Evolutionary conservation across 805 yeast genomes (phyloP).

Genomic region (Vanderwaltozyma polyspora): DNA sequence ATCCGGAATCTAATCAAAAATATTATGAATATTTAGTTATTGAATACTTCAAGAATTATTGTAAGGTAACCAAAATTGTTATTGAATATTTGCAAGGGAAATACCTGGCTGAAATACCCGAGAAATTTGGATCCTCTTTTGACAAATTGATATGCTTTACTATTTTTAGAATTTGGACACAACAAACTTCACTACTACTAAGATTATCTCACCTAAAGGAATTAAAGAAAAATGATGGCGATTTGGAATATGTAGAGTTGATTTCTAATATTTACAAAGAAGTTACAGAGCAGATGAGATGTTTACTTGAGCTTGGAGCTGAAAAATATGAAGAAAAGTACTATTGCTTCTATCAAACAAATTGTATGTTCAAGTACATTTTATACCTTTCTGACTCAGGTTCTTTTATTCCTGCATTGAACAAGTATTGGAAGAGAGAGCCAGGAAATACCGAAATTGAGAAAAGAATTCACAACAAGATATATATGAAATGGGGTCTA

Average conservation of each 20-base stretch:
- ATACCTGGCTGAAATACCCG: conserved; percentile 1
- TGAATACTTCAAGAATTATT: conserved; percentile 3
- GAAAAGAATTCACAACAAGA: conserved; percentile 6
- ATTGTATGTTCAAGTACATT: conserved; percentile 7
- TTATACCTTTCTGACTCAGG: conserved; percentile 1
- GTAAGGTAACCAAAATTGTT: conserved; percentile 2
- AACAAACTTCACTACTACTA: conserved; percentile 7
- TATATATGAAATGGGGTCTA: conserved; percentile 17
- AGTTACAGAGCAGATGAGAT: conserved; percentile 5
- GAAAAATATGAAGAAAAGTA: conserved; percentile 5
- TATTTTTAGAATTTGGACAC: conserved; percentile 7
- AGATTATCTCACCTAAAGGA: conserved; percentile 8
- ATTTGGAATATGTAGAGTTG: neutral
- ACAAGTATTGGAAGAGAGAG: conserved; percentile 9
- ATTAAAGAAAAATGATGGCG: neutral
- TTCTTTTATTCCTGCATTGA: conserved; percentile 2
- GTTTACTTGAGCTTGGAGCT: conserved; percentile 1
- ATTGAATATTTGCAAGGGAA: conserved; percentile 6
- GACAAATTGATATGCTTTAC: conserved; percentile 8
- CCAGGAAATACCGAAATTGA: conserved; percentile 3
- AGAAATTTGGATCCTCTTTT: conserved; percentile 4
- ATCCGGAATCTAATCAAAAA: conserved; percentile 3
- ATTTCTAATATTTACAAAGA: neutral
- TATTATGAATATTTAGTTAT: conserved; percentile 6
- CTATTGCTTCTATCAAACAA: conserved; percentile 8